These are phyloP conservation scores for Colletotrichum musae DNA, from an alignment of 2,329 filamentous ascomycete species.

Conservation along the genomic window DNA sequence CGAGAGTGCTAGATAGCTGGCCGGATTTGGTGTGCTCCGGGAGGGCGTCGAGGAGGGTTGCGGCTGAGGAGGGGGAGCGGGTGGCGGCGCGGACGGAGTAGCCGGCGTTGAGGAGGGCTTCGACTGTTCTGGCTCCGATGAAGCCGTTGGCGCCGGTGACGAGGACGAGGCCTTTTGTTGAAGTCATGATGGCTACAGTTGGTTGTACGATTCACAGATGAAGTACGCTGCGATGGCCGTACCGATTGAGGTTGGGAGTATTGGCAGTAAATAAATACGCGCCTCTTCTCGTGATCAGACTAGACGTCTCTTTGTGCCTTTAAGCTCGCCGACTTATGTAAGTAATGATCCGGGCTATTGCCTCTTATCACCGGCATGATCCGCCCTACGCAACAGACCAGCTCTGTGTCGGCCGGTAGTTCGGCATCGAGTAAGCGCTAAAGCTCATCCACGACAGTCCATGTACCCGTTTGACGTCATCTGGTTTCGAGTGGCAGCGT, in stretches of 20 bases:
- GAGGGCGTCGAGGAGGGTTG: conserved; percentile 42
- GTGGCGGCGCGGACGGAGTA: conserved; percentile 56
- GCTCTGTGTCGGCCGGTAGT: too few relatives aligned
- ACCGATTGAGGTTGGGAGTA: neutral
- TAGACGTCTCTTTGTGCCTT: too few relatives aligned
- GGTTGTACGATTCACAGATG: neutral
- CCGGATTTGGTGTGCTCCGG: conserved; percentile 40
- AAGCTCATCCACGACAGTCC: too few relatives aligned
- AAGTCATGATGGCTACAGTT: conserved; percentile 5
- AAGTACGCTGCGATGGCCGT: neutral
- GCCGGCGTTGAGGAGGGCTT: conserved; percentile 53
- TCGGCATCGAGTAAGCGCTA: too few relatives aligned
- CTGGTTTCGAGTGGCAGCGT: too few relatives aligned
- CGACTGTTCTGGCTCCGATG: conserved; percentile 54
- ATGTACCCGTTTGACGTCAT: too few relatives aligned
- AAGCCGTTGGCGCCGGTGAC: conserved; percentile 58
- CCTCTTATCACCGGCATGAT: too few relatives aligned
- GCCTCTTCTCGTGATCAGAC: too few relatives aligned
- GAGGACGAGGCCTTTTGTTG: conserved; percentile 44
- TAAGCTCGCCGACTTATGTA: too few relatives aligned
- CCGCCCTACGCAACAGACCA: too few relatives aligned
- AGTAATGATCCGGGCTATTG: too few relatives aligned
- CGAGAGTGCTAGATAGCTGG: conserved; percentile 46
- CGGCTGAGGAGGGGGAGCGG: conserved; percentile 46
- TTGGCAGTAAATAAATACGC: too few relatives aligned